Base-by-base conservation (phyloP, 257 asterid genomes). In the Solanum sitiens region DNA sequence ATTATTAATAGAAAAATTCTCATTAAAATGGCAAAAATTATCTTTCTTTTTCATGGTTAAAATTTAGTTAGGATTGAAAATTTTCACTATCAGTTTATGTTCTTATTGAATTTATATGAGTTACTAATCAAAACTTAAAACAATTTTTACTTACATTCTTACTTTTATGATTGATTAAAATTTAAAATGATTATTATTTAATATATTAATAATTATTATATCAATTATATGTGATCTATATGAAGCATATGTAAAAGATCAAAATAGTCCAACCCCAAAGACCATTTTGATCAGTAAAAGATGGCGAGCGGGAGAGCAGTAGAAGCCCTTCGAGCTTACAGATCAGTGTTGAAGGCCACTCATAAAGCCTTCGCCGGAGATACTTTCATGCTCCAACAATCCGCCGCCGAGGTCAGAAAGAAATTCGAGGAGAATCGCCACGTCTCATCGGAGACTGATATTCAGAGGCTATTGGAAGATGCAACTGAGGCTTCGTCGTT, bases 351-450 rank as follows among this genome's bases (percentile, higher is more conserved):
- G 86, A 92, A 93, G 89, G 98, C 99, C 67, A 94, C 98, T 7
- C 98, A 98, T 14, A 89, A 87, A 92, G 92, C 99, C 9, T 97
- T 97, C 89, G 95, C 99, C 90, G 99, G 98, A 83, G 99, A 97
- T 88, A 61, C 93, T 40, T 65, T 93, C n/a, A 96, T 97, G 99
- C 98, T 96, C 87, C 92, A 90, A 75, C 95, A 93, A 86, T 96
- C 99, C 77, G 98, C 98, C 89, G 93, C 92, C 76, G 98, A 96
- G 92, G 95, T 91, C 68, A 93, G 99, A 86, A 94, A 93, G 88
- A 97, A 97, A 88, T 97, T 97, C 92, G 96, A 95, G 90, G 98
- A 96, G 94, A 93, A 95, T 84, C 99, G 98, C 47, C 90, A 91
- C 88, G 98, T 95, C 91, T 91, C 92, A 86, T 95, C 99, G 23